phyloP scores from a whole-genome alignment of 1,284 basidiomycete genomes.

The Amylostereum areolatum region DNA sequence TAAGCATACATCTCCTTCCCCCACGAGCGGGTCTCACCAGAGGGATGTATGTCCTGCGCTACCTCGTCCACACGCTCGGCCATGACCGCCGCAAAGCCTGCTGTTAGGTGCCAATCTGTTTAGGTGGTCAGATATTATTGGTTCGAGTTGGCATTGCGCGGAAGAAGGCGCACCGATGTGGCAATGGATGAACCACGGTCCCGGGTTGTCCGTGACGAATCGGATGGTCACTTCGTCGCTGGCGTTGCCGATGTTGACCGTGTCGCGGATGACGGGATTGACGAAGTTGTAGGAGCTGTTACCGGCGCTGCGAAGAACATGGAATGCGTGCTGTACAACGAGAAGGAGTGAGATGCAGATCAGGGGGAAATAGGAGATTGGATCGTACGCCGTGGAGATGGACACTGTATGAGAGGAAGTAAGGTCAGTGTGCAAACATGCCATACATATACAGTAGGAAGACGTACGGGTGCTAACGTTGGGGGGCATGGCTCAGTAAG shows the following conservation, averaged over 20 bases:
- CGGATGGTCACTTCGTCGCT: slow-evolving; percentile 24
- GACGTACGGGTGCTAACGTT: no score
- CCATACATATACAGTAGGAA: not conserved
- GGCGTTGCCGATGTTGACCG: slow-evolving; percentile 17
- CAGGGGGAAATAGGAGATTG: not conserved
- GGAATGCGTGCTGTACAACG: slow-evolving; percentile 21
- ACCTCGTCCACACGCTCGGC: not conserved
- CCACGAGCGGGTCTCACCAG: not conserved
- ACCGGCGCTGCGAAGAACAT: slow-evolving; percentile 23
- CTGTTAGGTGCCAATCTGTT: slow-evolving; percentile 1
- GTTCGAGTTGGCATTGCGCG: slow-evolving; percentile 26
- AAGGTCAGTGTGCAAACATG: not conserved
- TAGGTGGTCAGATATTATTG: slow-evolving; percentile 10
- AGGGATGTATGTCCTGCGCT: not conserved
- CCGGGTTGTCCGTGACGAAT: slow-evolving; percentile 36
- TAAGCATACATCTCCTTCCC: not conserved
- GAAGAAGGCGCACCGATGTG: slow-evolving; percentile 12
- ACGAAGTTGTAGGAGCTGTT: slow-evolving; percentile 28
- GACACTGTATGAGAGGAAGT: slow-evolving; percentile 26
- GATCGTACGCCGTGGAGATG: slow-evolving; percentile 32
- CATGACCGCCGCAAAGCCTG: not conserved
- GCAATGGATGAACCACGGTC: slow-evolving; percentile 44
- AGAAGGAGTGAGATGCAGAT: slow-evolving; percentile 3
- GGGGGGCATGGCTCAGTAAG: not conserved
- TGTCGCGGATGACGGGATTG: slow-evolving; percentile 28